Conservation (phyloP, 2,329 filamentous ascomycete species). For the Beauveria rudraprayagi region DNA sequence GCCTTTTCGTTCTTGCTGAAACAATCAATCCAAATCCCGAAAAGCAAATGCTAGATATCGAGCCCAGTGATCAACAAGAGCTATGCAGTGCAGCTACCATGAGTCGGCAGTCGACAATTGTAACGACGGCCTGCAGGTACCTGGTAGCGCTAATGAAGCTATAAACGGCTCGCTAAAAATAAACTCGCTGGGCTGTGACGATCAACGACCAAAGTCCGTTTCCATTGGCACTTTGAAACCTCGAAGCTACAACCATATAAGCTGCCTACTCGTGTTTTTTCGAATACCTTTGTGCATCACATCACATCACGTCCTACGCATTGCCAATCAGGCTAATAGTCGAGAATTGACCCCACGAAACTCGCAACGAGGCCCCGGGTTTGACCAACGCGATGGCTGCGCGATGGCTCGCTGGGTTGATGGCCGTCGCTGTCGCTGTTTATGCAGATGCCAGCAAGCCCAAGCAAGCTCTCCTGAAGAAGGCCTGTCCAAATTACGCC, state of each 20-base stretch:
- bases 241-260: not conserved
- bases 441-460: slow-evolving; percentile 15
- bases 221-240: not conserved
- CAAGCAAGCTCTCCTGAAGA: slow-evolving; percentile 20
- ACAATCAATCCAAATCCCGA: too few species aligned
- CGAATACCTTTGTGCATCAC: too few species aligned
- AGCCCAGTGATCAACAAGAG: too few species aligned
- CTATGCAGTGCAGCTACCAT: too few species aligned
- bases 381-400: slow-evolving; percentile 17
- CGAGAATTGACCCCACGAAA: not conserved
- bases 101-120: too few species aligned
- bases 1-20: too few species aligned
- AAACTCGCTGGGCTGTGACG: too few species aligned
- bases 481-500: slow-evolving; percentile 34
- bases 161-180: too few species aligned
- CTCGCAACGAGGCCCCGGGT: not conserved
- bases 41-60: too few species aligned
- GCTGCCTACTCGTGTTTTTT: too few species aligned
- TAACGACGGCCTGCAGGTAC: too few species aligned
- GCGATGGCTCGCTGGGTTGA: slow-evolving; percentile 20
- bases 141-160: too few species aligned
- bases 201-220: not conserved
- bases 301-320: not conserved
- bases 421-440: slow-evolving; percentile 18
- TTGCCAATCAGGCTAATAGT: not conserved